Base-by-base conservation (phyloP, 73 alveolate genomes). In the Paraurostyla sp. region DNA sequence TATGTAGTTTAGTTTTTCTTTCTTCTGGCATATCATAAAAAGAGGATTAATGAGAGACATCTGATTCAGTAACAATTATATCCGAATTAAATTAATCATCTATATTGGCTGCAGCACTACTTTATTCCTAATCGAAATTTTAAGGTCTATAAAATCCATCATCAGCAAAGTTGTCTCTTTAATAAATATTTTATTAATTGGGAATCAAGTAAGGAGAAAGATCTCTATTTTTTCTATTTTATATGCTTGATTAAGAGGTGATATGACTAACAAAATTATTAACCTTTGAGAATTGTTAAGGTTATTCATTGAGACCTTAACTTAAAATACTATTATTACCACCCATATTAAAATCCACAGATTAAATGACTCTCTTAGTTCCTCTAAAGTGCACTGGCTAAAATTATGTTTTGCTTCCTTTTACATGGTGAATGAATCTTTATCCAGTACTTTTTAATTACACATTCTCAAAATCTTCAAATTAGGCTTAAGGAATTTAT, bases 21-120 rank as follows among this genome's bases (percentile, higher is more conserved):
- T 65, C 82, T 4, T 65, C 29, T 2, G 82, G 82, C 9, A 65
- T 22, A 1, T 65, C 82, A 65, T 65, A 65, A 22, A 65, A 65
- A 38, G 82, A 65, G 23, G 50, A 18, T 40, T 65, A 65, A 22
- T 65, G 82, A 38, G 82, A 65, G 41, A 65, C 82, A 65, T 65
- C 82, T 16, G 82, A 65, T 65, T 65, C 82, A 38, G 82, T 65
- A 1, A 65, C 56, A 0, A 65, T 38, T 30, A 65, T 65, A 22
- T 65, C 82, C 7, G 41, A 13, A 36, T 40, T 38, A 35, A 11
- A 65, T 36, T 16, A 36, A 4, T 65, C 82, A 36, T 65, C 82
- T n/a, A 65, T 65, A 35, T 9, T 65, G 41, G n/a, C 20, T 18
- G 23, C 41, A 40, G 1, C 42, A 25, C 42, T 32, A 65, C 54